Conservation (phyloP, 352 stramenopile genomes). For the Phytophthora litchii region DNA sequence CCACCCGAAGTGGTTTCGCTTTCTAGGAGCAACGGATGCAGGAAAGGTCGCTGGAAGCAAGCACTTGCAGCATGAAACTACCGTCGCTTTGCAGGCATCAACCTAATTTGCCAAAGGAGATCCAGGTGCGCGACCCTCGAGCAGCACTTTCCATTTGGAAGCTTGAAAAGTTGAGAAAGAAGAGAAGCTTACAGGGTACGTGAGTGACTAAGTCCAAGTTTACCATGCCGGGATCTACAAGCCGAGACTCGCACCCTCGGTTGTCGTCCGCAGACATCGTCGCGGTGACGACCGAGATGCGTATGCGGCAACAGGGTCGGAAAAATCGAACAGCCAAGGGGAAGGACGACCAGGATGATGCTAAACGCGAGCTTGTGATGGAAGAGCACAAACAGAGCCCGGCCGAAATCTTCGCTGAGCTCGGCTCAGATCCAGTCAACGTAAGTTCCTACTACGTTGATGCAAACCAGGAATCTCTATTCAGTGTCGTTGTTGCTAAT, state of each 20-base stretch:
- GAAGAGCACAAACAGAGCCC: conserved; percentile 79
- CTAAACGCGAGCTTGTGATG: conserved; percentile 85
- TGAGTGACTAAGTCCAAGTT: conserved; percentile 12
- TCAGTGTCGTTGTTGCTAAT: conserved; percentile 2
- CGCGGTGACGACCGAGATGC: conserved; percentile 80
- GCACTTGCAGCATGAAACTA: conserved; percentile 22
- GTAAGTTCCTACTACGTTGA: conserved; percentile 29
- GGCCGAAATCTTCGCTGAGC: conserved; percentile 66
- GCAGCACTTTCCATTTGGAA: conserved; percentile 31
- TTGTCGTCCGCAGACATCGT: conserved; percentile 87
- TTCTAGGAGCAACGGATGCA: conserved; percentile 20
- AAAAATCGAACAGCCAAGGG: conserved; percentile 61
- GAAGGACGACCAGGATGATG: conserved; percentile 65
- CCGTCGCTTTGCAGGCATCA: conserved; percentile 21
- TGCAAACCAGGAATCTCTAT: too few species aligned
- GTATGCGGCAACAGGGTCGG: conserved; percentile 60
- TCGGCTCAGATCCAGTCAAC: conserved; percentile 58
- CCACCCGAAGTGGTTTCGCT: conserved; percentile 12
- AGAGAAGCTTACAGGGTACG: conserved; percentile 7
- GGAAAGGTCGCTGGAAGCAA: conserved; percentile 14
- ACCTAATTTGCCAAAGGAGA: conserved; percentile 7
- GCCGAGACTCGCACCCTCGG: conserved; percentile 45
- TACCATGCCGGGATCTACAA: conserved; percentile 34
- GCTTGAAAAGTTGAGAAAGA: conserved; percentile 9
- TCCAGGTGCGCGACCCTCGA: conserved; percentile 23